Evolutionary conservation across 345 rosid species (phyloP).

Genomic region (Sonneratia caseolaris): DNA sequence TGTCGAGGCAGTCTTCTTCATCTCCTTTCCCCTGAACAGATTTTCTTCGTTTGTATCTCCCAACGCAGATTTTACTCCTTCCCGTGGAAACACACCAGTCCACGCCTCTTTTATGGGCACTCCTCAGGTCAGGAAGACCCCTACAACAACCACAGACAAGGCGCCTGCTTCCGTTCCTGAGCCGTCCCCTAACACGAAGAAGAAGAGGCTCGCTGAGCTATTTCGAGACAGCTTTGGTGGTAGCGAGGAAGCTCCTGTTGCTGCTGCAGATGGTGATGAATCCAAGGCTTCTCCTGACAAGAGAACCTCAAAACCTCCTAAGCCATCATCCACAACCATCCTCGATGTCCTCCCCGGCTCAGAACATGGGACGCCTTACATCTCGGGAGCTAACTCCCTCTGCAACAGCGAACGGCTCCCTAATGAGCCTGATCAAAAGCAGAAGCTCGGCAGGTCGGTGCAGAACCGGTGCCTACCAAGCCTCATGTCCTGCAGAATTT

Average conservation of each 20-base stretch:
- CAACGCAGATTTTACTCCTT: conserved; percentile 85
- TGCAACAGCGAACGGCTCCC: conserved; percentile 40
- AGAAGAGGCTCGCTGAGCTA: conserved; percentile 72
- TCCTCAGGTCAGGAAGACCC: conserved; percentile 26
- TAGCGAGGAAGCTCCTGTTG: conserved; percentile 16
- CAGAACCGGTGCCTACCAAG: conserved; percentile 69
- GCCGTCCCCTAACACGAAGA: conserved; percentile 38
- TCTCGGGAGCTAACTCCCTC: conserved; percentile 44
- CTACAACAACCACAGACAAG: conserved; percentile 9
- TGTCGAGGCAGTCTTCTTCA: neutral
- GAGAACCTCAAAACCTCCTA: neutral
- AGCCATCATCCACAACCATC: conserved; percentile 14
- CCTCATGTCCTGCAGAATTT: conserved; percentile 44
- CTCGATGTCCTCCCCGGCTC: conserved; percentile 30
- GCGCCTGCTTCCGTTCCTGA: conserved; percentile 31
- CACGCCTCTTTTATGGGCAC: conserved; percentile 37
- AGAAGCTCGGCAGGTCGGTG: conserved; percentile 14
- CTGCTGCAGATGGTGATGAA: conserved; percentile 14
- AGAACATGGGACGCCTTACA: conserved; percentile 30
- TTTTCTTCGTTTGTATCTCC: neutral
- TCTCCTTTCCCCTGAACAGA: neutral
- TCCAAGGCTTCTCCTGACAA: conserved; percentile 3
- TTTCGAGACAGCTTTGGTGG: conserved; percentile 47
- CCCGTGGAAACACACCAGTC: conserved; percentile 75
- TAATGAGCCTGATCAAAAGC: conserved; percentile 25